Conservation (phyloP, 169 alveolate genomes). For the Plasmodium gaboni region DNA sequence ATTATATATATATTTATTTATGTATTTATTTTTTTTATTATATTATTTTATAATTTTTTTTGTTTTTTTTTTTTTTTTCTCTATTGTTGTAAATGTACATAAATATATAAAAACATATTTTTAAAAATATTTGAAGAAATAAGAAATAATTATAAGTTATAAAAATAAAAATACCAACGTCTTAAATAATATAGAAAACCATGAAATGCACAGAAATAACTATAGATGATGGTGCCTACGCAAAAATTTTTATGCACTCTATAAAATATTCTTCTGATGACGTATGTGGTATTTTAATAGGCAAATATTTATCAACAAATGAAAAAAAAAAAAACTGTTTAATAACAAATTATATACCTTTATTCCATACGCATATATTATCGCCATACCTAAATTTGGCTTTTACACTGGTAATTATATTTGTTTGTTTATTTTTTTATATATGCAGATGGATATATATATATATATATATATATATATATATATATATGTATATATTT, state of each 20-base stretch:
- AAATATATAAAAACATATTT: too few relatives aligned
- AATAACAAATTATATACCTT: constrained; percentile 52
- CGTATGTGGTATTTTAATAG: constrained; percentile 72
- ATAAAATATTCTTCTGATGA: constrained; percentile 69
- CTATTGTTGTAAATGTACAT: too few relatives aligned
- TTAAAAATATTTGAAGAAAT: too few relatives aligned
- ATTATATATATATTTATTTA: too few relatives aligned
- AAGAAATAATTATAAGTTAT: too few relatives aligned
- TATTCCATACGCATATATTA: constrained; percentile 66
- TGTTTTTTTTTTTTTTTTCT: too few relatives aligned
- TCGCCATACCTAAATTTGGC: constrained; percentile 55
- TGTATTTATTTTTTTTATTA: too few relatives aligned
- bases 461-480: background rate
- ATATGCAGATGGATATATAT: background rate
- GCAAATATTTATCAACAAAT: constrained; percentile 30
- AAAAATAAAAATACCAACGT: too few relatives aligned
- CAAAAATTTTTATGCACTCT: constrained; percentile 76
- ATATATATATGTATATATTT: background rate
- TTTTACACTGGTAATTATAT: constrained; percentile 49
- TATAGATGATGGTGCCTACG: constrained; percentile 65
- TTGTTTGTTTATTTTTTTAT: background rate
- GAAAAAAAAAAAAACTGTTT: constrained; percentile 27
- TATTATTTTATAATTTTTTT: too few relatives aligned
- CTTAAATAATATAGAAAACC: background rate
- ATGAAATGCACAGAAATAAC: constrained; percentile 54